These are phyloP conservation scores for Leccinum aurantiacum DNA, from an alignment of 768 basidiomycete species.

Conservation along the genomic window DNA sequence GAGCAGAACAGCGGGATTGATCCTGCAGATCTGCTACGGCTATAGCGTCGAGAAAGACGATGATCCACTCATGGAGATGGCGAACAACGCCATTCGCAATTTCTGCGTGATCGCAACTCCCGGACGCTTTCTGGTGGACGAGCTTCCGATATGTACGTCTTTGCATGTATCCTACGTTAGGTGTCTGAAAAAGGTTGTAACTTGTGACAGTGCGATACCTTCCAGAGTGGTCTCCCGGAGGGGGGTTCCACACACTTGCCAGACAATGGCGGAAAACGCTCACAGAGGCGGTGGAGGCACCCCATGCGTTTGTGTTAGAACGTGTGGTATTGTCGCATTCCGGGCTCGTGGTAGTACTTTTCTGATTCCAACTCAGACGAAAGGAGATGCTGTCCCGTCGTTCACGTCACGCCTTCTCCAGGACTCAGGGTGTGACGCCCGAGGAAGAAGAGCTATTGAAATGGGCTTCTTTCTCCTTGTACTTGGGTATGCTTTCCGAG, in stretches of 20 bases:
- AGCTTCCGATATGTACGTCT: constrained; percentile 10
- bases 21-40: constrained; percentile 38
- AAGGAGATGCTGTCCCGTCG: constrained; percentile 11
- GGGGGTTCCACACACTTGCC: constrained; percentile 16
- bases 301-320: constrained; percentile 12
- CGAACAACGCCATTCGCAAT: constrained; percentile 22
- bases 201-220: constrained; percentile 13
- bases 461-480: constrained; percentile 20
- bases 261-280: constrained; percentile 6
- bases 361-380: constrained; percentile 4
- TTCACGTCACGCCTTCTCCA: constrained; percentile 15
- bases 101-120: constrained; percentile 10
- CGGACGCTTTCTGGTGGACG: constrained; percentile 14
- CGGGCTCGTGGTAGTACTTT: too few relatives aligned
- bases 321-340: neutral
- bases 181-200: neutral
- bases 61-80: constrained; percentile 35
- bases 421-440: neutral
- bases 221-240: constrained; percentile 25
- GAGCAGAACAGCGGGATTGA: constrained; percentile 32
- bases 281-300: constrained; percentile 1
- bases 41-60: constrained; percentile 29
- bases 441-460: constrained; percentile 15
- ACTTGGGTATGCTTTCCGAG: constrained; percentile 10
- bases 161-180: neutral